Conservation (phyloP, 2,329 filamentous ascomycete genomes). For the Cladosporium oxysporum region DNA sequence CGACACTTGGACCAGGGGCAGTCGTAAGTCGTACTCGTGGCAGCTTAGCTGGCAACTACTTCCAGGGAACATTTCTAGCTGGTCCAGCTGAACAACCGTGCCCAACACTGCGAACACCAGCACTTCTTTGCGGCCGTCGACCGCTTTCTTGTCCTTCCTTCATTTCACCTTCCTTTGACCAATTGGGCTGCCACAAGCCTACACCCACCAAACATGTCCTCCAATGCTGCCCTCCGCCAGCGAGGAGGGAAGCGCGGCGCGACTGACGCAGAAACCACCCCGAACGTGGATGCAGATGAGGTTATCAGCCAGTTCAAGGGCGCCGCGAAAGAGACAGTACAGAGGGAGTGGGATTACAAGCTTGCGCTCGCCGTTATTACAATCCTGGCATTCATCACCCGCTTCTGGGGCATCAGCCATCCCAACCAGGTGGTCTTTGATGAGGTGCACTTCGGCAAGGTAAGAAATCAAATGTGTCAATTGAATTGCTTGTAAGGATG, state of each 20-base stretch:
- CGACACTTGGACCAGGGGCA: constrained; percentile 1
- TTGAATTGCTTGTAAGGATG: background rate
- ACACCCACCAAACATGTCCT: constrained; percentile 5
- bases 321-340: constrained; percentile 31
- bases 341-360: constrained; percentile 76
- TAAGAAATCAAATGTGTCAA: constrained; percentile 46
- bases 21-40: background rate
- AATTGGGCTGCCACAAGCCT: constrained; percentile 1
- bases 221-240: constrained; percentile 23
- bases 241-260: constrained; percentile 28
- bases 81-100: background rate
- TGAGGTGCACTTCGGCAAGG: constrained; percentile 99
- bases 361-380: constrained; percentile 77
- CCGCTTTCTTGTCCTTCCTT: constrained; percentile 18
- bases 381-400: constrained; percentile 79
- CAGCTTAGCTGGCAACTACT: constrained; percentile 17
- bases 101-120: constrained; percentile 12
- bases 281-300: constrained; percentile 36
- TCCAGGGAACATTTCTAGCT: constrained; percentile 10
- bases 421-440: constrained; percentile 98
- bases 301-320: constrained; percentile 44
- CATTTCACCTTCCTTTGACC: constrained; percentile 5
- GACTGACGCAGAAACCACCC: constrained; percentile 25
- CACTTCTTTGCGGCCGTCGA: constrained; percentile 4
- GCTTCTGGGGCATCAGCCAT: constrained; percentile 95